Evolutionary conservation across 2,329 filamentous ascomycete genomes (phyloP).

Genomic region (Tympanopsis confertula): DNA sequence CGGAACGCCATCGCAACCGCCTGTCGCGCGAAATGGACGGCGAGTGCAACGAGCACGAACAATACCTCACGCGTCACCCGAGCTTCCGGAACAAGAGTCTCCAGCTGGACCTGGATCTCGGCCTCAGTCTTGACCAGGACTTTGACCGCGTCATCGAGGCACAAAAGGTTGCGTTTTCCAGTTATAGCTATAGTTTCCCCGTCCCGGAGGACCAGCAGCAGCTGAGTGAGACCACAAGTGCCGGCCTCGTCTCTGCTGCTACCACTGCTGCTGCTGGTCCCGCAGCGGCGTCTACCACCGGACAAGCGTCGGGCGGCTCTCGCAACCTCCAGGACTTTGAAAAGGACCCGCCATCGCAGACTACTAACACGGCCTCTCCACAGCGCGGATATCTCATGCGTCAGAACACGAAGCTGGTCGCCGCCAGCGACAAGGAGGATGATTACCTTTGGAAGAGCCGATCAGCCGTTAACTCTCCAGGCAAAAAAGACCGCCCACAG

Average conservation of each 20-base stretch:
- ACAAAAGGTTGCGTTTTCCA: constrained; percentile 73
- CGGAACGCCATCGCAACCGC: constrained; percentile 45
- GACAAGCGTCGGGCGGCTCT: constrained; percentile 7
- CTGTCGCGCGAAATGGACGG: constrained; percentile 33
- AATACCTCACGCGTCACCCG: constrained; percentile 47
- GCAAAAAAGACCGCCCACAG: constrained; percentile 69
- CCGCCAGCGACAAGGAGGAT: constrained; percentile 69
- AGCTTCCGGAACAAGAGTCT: constrained; percentile 50
- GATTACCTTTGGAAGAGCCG: constrained; percentile 39
- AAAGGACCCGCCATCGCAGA: constrained; percentile 7
- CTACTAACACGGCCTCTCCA: constrained; percentile 32
- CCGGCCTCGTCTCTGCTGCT: too few species aligned
- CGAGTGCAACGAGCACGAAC: constrained; percentile 5
- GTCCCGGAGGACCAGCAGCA: constrained; percentile 6
- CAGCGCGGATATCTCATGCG: constrained; percentile 98
- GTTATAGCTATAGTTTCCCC: constrained; percentile 11
- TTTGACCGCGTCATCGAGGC: constrained; percentile 91
- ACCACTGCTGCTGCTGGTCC: constrained; percentile 7
- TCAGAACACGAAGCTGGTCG: constrained; percentile 92
- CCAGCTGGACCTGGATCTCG: constrained; percentile 52
- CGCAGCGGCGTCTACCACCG: constrained; percentile 28
- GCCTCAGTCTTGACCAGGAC: constrained; percentile 78
- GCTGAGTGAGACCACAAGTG: constrained; percentile 4
- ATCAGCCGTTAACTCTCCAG: constrained; percentile 56
- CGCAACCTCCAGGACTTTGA: constrained; percentile 11